These are phyloP conservation scores for Kurtzmaniella quercitrusa DNA, from an alignment of 1,139 yeast genomes.

Conservation along the genomic window DNA sequence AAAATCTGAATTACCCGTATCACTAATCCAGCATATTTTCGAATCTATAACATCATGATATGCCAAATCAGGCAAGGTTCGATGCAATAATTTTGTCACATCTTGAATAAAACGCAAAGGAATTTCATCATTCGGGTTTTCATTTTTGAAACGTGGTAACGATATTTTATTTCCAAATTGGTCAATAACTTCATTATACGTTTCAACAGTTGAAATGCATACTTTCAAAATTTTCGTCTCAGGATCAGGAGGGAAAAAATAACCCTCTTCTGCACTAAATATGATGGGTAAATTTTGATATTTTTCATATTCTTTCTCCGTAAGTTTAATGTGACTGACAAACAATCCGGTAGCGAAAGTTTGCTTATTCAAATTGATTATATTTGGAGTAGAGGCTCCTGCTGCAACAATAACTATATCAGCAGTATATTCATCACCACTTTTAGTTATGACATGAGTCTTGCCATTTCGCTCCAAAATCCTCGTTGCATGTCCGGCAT, in stretches of 20 bases:
- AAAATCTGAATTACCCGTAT: constrained; percentile 38
- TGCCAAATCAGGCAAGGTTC: constrained; percentile 18
- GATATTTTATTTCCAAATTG: constrained; percentile 22
- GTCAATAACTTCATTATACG: constrained; percentile 20
- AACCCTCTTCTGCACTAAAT: constrained; percentile 42
- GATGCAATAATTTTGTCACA: not conserved
- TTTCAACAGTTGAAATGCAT: constrained; percentile 35
- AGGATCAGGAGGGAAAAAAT: constrained; percentile 34
- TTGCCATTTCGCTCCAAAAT: constrained; percentile 7
- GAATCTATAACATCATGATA: constrained; percentile 29
- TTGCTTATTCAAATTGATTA: constrained; percentile 26
- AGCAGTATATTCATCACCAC: constrained; percentile 21
- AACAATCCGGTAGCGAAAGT: constrained; percentile 33
- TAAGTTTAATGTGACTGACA: constrained; percentile 29
- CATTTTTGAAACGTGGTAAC: constrained; percentile 31
- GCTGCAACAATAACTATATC: constrained; percentile 23
- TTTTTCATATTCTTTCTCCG: constrained; percentile 19
- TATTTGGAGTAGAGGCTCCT: constrained; percentile 29
- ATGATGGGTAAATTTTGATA: constrained; percentile 29
- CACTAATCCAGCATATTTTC: constrained; percentile 47
- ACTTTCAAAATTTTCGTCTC: constrained; percentile 32
- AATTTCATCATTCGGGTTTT: constrained; percentile 20
- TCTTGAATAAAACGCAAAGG: not conserved
- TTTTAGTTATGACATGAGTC: constrained; percentile 15
- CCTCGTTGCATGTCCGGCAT: constrained; percentile 9